phyloP scores from a whole-genome alignment of 495 filamentous ascomycete genomes.

The Penicillium desertorum region DNA sequence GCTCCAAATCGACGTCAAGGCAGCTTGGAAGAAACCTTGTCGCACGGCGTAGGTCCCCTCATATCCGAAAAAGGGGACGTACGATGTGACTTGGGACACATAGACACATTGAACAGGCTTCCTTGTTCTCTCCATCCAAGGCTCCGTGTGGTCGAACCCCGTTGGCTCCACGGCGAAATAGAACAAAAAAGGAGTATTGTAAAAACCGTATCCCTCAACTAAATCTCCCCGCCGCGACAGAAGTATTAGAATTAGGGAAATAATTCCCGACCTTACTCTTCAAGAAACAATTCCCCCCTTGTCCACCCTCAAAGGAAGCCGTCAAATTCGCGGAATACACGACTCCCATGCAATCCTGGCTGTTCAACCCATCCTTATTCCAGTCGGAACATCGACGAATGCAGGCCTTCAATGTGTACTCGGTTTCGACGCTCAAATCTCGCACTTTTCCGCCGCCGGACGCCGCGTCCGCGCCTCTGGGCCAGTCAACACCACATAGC shows the following conservation, averaged over 20 bases:
- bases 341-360: conserved; percentile 5
- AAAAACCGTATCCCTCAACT: background rate
- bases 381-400: conserved; percentile 7
- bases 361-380: background rate
- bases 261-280: conserved; percentile 8
- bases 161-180: too few species aligned
- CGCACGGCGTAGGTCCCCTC: too few species aligned
- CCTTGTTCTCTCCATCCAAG: too few species aligned
- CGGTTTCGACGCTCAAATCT: conserved; percentile 4
- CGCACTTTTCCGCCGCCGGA: conserved; percentile 5
- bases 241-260: conserved; percentile 4
- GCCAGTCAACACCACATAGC: conserved; percentile 13
- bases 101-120: too few species aligned
- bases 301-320: conserved; percentile 10
- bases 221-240: conserved; percentile 9
- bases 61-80: too few species aligned
- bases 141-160: too few species aligned
- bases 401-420: conserved; percentile 12
- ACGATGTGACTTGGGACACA: too few species aligned
- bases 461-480: background rate
- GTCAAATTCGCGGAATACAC: conserved; percentile 13
- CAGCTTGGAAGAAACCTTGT: too few species aligned
- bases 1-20: too few species aligned
- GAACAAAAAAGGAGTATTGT: too few species aligned
- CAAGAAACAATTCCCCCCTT: conserved; percentile 15